Evolutionary conservation across 768 basidiomycete genomes (phyloP), one percentile per base, ranked within the genome.

Genomic region (Lactarius sp.): DNA sequence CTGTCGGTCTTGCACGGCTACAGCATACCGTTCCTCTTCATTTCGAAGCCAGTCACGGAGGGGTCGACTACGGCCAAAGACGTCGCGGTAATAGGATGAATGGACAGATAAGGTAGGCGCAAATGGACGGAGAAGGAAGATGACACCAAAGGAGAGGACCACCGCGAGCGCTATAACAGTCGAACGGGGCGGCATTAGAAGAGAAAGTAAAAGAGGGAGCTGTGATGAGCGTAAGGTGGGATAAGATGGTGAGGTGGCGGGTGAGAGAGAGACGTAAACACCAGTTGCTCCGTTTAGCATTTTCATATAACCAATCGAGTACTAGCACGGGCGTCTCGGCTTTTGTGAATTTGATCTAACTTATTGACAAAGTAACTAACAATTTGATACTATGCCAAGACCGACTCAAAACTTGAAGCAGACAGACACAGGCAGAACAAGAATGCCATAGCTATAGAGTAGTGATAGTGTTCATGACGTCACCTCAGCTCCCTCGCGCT

Each of bases 61-160:
- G 3, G 59, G 37, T 18, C n/a, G 53, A 7, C 53, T 4, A 0
- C 12, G 27, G 5, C 41, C 50, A 22, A 60, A 60, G 8, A 6
- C 42, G 14, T 60, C 49, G 20, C 42, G 54, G n/a, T 60, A 60
- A 49, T 37, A 60, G 0, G 64, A 56, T 12, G 64, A 37, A 9
- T 12, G 18, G 14, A 4, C 14, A 1, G 39, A 31, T 18, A 59
- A 12, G 47, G 37, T 41, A 10, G 22, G 22, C 13, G 49, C n/a
- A 8, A 54, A 60, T 16, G 34, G 42, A 9, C 54, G 47, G 16
- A 56, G 33, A 13, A 60, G 3, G 27, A 65, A 6, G 14, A 56
- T 1, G 53, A 60, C 0, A 18, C 8, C 1, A 6, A 51, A 3
- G 6, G 34, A 33, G 22, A 56, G 31, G 22, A 65, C 16, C 1